Base-by-base conservation (phyloP, 331 rosid species). In the Malus hybrid region DNA sequence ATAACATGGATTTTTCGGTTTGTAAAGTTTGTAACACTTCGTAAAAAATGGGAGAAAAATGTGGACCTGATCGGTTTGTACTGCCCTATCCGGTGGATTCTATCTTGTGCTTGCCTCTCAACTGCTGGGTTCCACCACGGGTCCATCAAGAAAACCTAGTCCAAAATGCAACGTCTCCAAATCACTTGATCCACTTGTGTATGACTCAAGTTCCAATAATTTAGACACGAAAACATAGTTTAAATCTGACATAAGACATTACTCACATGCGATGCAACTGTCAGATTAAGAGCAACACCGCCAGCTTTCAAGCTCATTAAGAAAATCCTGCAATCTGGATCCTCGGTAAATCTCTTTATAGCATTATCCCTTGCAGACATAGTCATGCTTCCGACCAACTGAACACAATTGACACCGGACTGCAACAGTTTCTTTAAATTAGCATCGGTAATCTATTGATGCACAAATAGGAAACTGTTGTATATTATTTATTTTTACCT, bases 41-140 rank as follows among this genome's bases (percentile, higher is more conserved):
- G 12, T 14, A 44, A 39, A 39, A 70, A 26, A 39, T 9, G 11
- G 46, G 58, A 48, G 46, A 56, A 81, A 75, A 70, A 77, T 44
- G 78, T 26, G 70, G 50, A 91, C 98, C 97, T 24, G 24, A 24
- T 24, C 24, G 24, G 24, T 24, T 24, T 24, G 24, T 24, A 24
- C 24, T 24, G 24, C 78, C 98, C 98, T 69, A 93, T 93, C 52
- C 98, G 88, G 76, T 93, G 98, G 80, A 93, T 93, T 84, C 98
- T 88, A 80, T 93, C 98, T 80, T 93, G 98, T 66, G 98, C 98
- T 84, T 93, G 98, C 55, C 89, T 91, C 89, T 93, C 98, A 66
- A 91, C 97, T 4, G 98, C 98, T 0, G 98, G 97, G 84, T 93
- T 93, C 98, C 98, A 93, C 98, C 98, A 93, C 7, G 97, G 98